A percentile compares a stretch with the other conserved stretches of the same genome.
Evolutionary conservation across 202 grass and related monocot species (phyloP).

Genomic region (Dendrocalamus latiflorus): DNA sequence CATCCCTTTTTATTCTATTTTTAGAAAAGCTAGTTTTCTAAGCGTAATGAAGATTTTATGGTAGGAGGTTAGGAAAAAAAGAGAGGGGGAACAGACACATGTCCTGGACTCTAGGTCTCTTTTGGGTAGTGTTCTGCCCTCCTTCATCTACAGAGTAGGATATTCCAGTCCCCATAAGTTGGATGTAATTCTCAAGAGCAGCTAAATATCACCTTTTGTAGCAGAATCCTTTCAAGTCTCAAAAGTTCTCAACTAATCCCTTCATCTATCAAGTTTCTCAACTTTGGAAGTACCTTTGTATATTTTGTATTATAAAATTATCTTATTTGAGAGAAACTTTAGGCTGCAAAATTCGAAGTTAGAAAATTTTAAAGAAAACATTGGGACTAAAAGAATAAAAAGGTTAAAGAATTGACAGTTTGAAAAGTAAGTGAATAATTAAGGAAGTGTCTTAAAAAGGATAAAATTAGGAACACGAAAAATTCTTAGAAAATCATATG

Average conservation of each 20-base stretch:
- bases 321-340: neutral
- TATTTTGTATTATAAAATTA: neutral
- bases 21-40: neutral
- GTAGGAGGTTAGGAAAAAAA: neutral
- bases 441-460: neutral
- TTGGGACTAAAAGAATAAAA: neutral
- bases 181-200: neutral
- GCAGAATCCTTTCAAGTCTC: conserved; percentile 5
- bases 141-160: neutral
- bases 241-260: neutral
- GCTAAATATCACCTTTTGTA: neutral
- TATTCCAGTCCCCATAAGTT: neutral
- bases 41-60: neutral
- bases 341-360: neutral
- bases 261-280: neutral
- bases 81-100: neutral
- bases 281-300: neutral
- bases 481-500: neutral
- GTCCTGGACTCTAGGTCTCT: neutral
- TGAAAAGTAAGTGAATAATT: neutral
- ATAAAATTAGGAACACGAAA: neutral
- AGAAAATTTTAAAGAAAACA: neutral
- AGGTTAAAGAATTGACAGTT: neutral
- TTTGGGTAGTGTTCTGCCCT: neutral
- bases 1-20: conserved; percentile 4